These are phyloP conservation scores for Euclidium syriacum DNA, from an alignment of 345 rosid genomes.

Conservation along the genomic window DNA sequence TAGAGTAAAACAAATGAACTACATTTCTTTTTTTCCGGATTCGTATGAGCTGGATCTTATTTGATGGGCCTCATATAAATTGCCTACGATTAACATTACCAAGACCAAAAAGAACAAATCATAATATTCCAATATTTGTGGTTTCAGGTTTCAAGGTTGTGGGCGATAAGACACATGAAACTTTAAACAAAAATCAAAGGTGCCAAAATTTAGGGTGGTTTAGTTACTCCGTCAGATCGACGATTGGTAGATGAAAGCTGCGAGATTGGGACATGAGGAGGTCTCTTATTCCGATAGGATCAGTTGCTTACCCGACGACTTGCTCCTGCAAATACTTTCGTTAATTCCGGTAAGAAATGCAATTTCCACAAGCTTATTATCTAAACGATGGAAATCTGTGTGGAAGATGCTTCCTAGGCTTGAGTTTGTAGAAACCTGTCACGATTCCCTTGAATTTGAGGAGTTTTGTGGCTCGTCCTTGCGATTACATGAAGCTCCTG, in stretches of 20 bases:
- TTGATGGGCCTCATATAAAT: too few species aligned
- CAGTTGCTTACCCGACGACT: conserved; percentile 6
- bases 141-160: too few species aligned
- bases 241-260: background rate
- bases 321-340: conserved; percentile 2
- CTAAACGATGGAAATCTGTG: conserved; percentile 14
- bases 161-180: too few species aligned
- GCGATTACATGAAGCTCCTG: conserved; percentile 1
- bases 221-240: conserved; percentile 7
- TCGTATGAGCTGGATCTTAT: too few species aligned
- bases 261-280: background rate
- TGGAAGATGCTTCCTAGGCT: conserved; percentile 2
- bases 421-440: background rate
- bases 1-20: too few species aligned
- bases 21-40: too few species aligned
- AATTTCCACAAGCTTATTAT: conserved; percentile 8
- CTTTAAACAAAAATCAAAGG: too few species aligned
- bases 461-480: background rate
- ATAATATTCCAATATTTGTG: too few species aligned
- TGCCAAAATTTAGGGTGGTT: too few species aligned
- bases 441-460: background rate
- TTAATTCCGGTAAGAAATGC: background rate
- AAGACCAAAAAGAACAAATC: too few species aligned
- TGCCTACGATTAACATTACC: too few species aligned
- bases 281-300: background rate